phyloP scores from a whole-genome alignment of 768 basidiomycete species.

The Collybia mongolica region DNA sequence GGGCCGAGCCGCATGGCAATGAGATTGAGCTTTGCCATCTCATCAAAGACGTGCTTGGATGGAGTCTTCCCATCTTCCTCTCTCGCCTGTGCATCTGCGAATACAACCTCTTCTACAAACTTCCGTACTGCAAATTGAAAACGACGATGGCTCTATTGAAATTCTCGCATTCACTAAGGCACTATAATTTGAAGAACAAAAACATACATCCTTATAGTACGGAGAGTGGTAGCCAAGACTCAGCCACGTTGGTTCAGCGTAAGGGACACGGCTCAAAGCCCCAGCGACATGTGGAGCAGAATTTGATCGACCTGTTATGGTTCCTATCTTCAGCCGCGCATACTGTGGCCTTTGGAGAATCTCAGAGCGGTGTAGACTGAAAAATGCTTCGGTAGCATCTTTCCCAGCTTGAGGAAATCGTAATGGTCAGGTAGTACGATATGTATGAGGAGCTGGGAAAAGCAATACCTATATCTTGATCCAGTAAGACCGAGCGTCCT shows the following conservation, averaged over 20 bases:
- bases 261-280: constrained; percentile 73
- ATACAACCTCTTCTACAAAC: constrained; percentile 71
- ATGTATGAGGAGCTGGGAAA: not conserved
- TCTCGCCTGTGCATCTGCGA: constrained; percentile 52
- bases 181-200: constrained; percentile 19
- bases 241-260: constrained; percentile 88
- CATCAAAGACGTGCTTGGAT: constrained; percentile 64
- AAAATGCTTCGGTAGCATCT: constrained; percentile 88
- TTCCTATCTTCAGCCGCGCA: constrained; percentile 72
- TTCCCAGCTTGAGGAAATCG: constrained; percentile 68
- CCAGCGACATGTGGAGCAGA: constrained; percentile 43
- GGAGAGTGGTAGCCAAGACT: constrained; percentile 65
- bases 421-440: constrained; percentile 6
- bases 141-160: constrained; percentile 48
- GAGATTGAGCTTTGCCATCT: constrained; percentile 49
- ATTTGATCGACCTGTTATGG: constrained; percentile 58
- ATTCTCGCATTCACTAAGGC: constrained; percentile 4
- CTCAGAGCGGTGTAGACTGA: constrained; percentile 84
- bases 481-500: constrained; percentile 71
- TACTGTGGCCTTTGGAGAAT: constrained; percentile 77
- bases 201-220: constrained; percentile 69
- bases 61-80: constrained; percentile 85
- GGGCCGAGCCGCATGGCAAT: constrained; percentile 84
- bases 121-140: constrained; percentile 64
- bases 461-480: constrained; percentile 66